These are phyloP conservation scores for Backusella tarrabulga DNA, from an alignment of 192 early-diverging fungal genomes.

Conservation along the genomic window DNA sequence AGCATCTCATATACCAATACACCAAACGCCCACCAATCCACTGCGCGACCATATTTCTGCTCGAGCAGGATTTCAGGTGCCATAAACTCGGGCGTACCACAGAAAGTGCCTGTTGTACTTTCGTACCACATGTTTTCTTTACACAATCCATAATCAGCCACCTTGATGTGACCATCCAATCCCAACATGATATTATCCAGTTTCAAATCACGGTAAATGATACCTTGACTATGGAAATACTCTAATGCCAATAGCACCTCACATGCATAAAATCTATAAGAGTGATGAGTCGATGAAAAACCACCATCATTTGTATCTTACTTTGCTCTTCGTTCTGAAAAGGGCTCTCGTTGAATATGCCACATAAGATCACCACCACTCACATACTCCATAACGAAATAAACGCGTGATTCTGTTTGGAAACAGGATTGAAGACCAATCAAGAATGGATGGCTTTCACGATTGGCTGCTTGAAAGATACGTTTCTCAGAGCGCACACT, in stretches of 20 bases:
- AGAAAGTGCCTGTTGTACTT: slow-evolving; percentile 90
- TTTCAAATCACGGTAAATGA: slow-evolving; percentile 97
- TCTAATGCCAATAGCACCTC: slow-evolving; percentile 93
- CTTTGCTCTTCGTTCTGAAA: slow-evolving; percentile 89
- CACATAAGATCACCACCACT: slow-evolving; percentile 98
- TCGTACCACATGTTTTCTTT: slow-evolving; percentile 95
- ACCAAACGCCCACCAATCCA: slow-evolving; percentile 99
- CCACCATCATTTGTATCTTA: slow-evolving; percentile 12
- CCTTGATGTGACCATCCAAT: slow-evolving; percentile 93
- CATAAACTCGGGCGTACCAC: slow-evolving; percentile 99
- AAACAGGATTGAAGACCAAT: slow-evolving; percentile 96
- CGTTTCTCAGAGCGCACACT: slow-evolving; percentile 92
- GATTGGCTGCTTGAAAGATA: slow-evolving; percentile 89
- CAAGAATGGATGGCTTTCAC: slow-evolving; percentile 91
- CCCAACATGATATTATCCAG: slow-evolving; percentile 95
- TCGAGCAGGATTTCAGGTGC: slow-evolving; percentile 96
- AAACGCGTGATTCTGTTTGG: slow-evolving; percentile 92
- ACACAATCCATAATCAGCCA: slow-evolving; percentile 98
- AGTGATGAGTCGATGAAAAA: too few species aligned
- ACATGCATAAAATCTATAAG: slow-evolving; percentile 81
- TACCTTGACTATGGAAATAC: slow-evolving; percentile 93
- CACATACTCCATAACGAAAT: slow-evolving; percentile 99
- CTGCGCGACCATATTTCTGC: slow-evolving; percentile 93
- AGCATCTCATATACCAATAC: slow-evolving; percentile 90
- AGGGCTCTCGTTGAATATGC: slow-evolving; percentile 93